phyloP scores from a whole-genome alignment of 163 green algal species.

The Scenedesmus sp. region DNA sequence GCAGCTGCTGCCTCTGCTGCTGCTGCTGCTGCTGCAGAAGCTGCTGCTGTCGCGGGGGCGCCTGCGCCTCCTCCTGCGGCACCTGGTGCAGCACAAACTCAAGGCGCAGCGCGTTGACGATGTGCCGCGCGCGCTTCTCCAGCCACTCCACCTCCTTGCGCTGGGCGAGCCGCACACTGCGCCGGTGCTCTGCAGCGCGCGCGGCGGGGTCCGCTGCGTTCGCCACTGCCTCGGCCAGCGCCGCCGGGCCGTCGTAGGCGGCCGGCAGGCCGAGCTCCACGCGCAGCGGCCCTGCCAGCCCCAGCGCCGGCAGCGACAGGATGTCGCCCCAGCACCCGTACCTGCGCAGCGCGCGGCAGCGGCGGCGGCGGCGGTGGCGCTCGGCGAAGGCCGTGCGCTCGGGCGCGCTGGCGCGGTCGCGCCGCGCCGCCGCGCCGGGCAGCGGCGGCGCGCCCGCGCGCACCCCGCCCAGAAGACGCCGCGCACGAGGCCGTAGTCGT shows the following conservation, averaged over 20 bases:
- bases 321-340: conserved; percentile 43
- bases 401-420: not conserved
- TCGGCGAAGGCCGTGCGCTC: no score
- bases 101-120: not conserved
- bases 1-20: not conserved
- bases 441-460: not conserved
- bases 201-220: no score
- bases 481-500: conserved; percentile 46
- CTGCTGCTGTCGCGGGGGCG: conserved; percentile 21
- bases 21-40: conserved; percentile 3
- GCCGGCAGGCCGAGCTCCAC: conserved; percentile 48
- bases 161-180: no score
- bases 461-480: conserved; percentile 46
- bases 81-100: not conserved
- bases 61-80: conserved; percentile 3
- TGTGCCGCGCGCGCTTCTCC: not conserved
- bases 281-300: conserved; percentile 36
- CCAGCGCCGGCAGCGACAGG: conserved; percentile 41
- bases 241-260: conserved; percentile 43
- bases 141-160: conserved; percentile 17
- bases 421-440: not conserved
- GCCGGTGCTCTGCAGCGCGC: no score
- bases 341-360: no score
- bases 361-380: not conserved
- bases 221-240: no score